Conservation (phyloP, 164 flowering plant species). For the Dillenia turbinata region DNA sequence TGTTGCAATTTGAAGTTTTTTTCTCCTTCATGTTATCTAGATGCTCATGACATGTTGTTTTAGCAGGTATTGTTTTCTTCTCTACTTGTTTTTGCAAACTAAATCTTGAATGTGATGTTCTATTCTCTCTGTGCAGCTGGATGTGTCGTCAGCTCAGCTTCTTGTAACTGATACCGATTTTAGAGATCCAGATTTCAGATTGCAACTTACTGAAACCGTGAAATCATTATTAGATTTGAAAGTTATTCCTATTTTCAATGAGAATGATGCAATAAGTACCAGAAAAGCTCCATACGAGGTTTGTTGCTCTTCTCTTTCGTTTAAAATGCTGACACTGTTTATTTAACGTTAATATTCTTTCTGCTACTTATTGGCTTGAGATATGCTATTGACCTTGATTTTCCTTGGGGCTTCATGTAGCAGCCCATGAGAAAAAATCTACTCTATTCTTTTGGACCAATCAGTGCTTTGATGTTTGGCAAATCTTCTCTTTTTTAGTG, state of each 20-base stretch:
- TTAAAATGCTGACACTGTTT: too few relatives aligned
- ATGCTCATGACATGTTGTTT: background rate
- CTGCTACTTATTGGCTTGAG: too few relatives aligned
- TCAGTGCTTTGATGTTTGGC: too few relatives aligned
- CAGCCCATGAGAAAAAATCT: too few relatives aligned
- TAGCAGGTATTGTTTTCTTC: background rate
- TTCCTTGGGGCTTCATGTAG: too few relatives aligned
- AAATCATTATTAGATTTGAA: constrained; percentile 49
- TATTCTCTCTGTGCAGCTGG: constrained; percentile 57
- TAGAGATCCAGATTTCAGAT: constrained; percentile 65
- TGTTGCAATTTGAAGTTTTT: background rate
- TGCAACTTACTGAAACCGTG: constrained; percentile 77
- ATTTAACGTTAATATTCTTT: too few relatives aligned
- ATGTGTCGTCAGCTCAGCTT: constrained; percentile 84
- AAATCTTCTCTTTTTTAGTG: too few relatives aligned
- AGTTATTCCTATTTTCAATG: constrained; percentile 92
- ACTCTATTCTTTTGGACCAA: too few relatives aligned
- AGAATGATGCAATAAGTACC: constrained; percentile 96
- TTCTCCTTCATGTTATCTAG: background rate
- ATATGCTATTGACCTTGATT: too few relatives aligned
- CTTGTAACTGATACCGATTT: constrained; percentile 95
- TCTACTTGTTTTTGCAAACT: background rate
- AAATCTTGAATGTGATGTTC: background rate
- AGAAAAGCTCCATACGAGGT: constrained; percentile 97
- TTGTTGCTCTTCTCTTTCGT: constrained; percentile 3